Base-by-base conservation (phyloP, 768 basidiomycete species). In the Fomitopsis serialis region DNA sequence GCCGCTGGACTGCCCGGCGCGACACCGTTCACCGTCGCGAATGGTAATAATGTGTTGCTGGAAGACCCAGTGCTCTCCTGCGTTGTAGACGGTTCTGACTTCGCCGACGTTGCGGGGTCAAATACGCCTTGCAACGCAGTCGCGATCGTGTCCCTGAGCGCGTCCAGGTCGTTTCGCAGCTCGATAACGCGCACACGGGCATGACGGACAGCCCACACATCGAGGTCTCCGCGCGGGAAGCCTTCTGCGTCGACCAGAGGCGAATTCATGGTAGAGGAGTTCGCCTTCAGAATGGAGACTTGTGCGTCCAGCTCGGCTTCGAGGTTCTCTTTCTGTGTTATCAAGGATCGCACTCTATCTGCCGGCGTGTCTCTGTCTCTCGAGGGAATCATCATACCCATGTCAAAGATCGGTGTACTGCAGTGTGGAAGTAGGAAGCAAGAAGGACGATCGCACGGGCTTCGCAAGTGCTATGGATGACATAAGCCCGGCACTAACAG, bases 171-270 rank as follows among this genome's bases (percentile, higher is more conserved):
- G 61, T 94, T 97, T 53, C 84, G 75, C 46, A 94, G 72, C 65
- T 89, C 81, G 48, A 89, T 84, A n/a, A 95, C 81, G 47, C 87
- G 76, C 27, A 85, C 78, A 49, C 92, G 78, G 12, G 92, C 89
- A 45, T 73, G 72, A 22, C 91, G 77, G 19, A 95, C 85, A 11
- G 86, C 84, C 64, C 82, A 90, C 17, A 96, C 75, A 59, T 95
- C 90, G 56, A 98, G 79, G 69, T 96, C 88, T 13, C 81, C 82
- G 13, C 92, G 79, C 1, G 95, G 95, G 68, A 92, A 98, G 7
- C 96, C 96, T 49, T 97, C 89, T 0, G 73, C 57, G 64, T 97
- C 93, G 45, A 97, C 80, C 32, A 98, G 80, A 0, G 90, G 83
- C 0, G 87, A 80, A 23, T 80, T 70, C 74, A 92, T 80, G 2